Base-by-base conservation (phyloP, 441 rosid genomes). In the Metrosideros polymorpha region DNA sequence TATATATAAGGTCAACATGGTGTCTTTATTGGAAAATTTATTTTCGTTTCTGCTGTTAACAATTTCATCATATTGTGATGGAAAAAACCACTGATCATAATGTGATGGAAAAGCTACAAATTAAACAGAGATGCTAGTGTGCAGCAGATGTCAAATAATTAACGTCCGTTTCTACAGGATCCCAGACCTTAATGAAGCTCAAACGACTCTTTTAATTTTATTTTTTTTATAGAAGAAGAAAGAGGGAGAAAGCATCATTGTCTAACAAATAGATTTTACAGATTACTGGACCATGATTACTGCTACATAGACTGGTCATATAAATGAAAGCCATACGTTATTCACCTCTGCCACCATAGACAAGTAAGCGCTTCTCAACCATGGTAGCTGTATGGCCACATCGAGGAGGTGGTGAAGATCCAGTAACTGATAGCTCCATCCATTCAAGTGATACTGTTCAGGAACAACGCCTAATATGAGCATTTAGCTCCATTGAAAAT, bases 321-420 rank as follows among this genome's bases (percentile, higher is more conserved):
- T 27, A 10, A 56, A 56, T 27, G 61, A n/a, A 55, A 56, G 14
- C 61, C 61, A 52, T 42, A 79, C 50, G 83, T 84, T 71, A 84
- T 86, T 90, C 89, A 98, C 99, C 99, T 98, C 99, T 92, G 85
- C 99, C 99, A 88, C 99, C 99, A 87, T 94, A 97, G 76, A 98
- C 96, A 90, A 98, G 99, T 85, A 97, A 89, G 45, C 99, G 93
- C 88, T 97, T 98, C 95, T 98, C 99, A 86, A 97, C 93, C 99
- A 97, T 96, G 84, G 99, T 97, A 84, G 98, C 98, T 53, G 99
- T 93, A 87, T 97, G 99, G 85, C 99, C 99, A 90, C 99, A 98
- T 94, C 99, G 91, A 90, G 99, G 99, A 85, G 98, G 95, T 39
- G 99, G 99, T 85, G 91, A 84, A 43, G 98, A 89, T 89, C 99